phyloP scores from a whole-genome alignment of 2,329 filamentous ascomycete genomes.

The Graphiopsis chlorocephala region DNA sequence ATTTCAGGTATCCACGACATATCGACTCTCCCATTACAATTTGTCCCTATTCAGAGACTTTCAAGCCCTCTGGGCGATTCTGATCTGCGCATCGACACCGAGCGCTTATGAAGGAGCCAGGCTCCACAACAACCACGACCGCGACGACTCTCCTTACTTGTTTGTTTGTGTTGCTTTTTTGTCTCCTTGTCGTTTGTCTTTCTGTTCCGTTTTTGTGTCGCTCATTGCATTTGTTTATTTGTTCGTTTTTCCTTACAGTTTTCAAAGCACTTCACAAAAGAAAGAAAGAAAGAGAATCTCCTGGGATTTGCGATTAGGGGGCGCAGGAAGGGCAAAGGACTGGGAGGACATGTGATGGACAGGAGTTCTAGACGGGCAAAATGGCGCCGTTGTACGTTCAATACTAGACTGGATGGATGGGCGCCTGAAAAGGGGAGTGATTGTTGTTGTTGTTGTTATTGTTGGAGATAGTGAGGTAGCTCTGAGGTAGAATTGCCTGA shows the following conservation, averaged over 20 bases:
- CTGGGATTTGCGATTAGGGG: background rate
- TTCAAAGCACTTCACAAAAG: background rate
- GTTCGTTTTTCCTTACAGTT: background rate
- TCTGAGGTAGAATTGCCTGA: background rate
- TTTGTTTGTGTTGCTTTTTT: background rate
- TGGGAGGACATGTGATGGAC: background rate
- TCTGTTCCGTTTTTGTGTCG: background rate
- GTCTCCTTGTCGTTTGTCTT: background rate
- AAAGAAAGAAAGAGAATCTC: background rate
- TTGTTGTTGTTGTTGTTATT: background rate
- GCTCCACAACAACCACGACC: background rate
- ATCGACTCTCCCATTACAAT: background rate
- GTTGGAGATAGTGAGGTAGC: background rate
- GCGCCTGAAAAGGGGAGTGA: background rate
- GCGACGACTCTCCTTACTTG: constrained; percentile 6
- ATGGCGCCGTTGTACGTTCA: background rate
- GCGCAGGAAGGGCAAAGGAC: background rate
- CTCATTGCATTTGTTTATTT: background rate
- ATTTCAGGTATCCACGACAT: background rate
- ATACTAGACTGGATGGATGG: background rate
- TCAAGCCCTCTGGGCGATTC: background rate
- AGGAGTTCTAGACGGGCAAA: background rate
- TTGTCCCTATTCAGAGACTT: background rate
- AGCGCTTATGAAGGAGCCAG: background rate
- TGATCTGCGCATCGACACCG: background rate